These are phyloP conservation scores for Omphalotus guepiniiformis DNA, from an alignment of 768 basidiomycete genomes.

Conservation along the genomic window DNA sequence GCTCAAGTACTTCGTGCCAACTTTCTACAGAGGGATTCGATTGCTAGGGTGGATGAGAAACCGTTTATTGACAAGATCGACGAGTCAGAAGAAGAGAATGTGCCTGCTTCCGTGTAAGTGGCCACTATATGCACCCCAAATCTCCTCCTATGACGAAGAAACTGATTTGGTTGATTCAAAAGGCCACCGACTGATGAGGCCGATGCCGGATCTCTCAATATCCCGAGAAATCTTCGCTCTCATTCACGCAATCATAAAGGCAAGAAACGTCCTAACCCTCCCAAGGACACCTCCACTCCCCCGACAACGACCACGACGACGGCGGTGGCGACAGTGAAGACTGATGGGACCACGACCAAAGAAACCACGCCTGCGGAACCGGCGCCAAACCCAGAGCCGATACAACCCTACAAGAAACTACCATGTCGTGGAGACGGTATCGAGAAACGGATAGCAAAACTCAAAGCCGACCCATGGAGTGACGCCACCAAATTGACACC, in stretches of 20 bases:
- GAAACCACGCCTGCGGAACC: not conserved
- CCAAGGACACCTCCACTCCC: not conserved
- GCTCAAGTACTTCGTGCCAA: slow-evolving; percentile 1
- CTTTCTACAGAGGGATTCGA: slow-evolving; percentile 2
- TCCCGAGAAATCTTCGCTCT: slow-evolving; percentile 3
- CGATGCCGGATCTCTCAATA: not conserved
- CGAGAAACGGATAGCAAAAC: slow-evolving; percentile 5
- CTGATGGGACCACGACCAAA: not conserved
- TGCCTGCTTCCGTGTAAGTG: not conserved
- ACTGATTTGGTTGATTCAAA: not conserved
- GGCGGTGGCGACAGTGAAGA: not conserved
- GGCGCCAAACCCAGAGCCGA: not conserved
- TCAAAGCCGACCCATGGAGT: slow-evolving; percentile 8
- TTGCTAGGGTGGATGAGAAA: slow-evolving; percentile 1
- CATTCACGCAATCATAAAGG: not conserved
- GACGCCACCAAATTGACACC: slow-evolving; percentile 3
- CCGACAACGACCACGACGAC: not conserved
- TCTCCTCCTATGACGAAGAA: not conserved
- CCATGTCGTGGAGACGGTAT: slow-evolving; percentile 4
- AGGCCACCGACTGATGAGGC: not conserved
- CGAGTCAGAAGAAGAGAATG: not conserved
- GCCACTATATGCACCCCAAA: not conserved
- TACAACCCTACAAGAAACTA: slow-evolving; percentile 5
- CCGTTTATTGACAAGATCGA: slow-evolving; percentile 5
- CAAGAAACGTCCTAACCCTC: not conserved